A percentile compares a stretch with the other conserved stretches of the same genome.
phyloP scores from a whole-genome alignment of 2,329 filamentous ascomycete species.

The Akanthomyces dipterigenus region DNA sequence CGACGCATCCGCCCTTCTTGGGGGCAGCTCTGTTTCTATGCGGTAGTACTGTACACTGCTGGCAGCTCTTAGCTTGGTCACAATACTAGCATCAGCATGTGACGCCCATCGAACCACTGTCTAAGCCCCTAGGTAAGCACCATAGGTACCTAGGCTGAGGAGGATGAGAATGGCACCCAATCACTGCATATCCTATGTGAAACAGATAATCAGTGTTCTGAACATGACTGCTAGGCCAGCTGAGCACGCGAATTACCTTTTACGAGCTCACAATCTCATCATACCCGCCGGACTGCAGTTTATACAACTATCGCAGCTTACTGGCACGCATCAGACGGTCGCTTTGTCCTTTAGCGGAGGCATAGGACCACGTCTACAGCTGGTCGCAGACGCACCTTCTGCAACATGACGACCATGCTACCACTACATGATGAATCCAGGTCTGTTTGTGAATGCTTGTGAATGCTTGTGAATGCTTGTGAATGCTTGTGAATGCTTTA shows the following conservation, averaged over 20 bases:
- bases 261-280: neutral
- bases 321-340: too few relatives aligned
- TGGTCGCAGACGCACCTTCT: too few relatives aligned
- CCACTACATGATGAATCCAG: too few relatives aligned
- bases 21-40: neutral
- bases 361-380: too few relatives aligned
- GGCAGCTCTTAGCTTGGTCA: too few relatives aligned
- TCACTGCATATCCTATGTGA: neutral
- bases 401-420: too few relatives aligned
- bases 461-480: too few relatives aligned
- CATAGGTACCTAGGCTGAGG: neutral
- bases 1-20: neutral
- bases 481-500: neutral
- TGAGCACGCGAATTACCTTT: neutral
- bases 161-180: neutral
- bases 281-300: too few relatives aligned
- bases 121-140: neutral
- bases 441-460: too few relatives aligned
- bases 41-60: too few relatives aligned
- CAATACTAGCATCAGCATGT: neutral
- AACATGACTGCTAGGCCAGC: neutral
- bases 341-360: too few relatives aligned
- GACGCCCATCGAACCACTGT: neutral
- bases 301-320: too few relatives aligned
- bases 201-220: neutral